These are phyloP conservation scores for Cystobasidium slooffiae DNA, from an alignment of 1,284 basidiomycete genomes.

Conservation along the genomic window DNA sequence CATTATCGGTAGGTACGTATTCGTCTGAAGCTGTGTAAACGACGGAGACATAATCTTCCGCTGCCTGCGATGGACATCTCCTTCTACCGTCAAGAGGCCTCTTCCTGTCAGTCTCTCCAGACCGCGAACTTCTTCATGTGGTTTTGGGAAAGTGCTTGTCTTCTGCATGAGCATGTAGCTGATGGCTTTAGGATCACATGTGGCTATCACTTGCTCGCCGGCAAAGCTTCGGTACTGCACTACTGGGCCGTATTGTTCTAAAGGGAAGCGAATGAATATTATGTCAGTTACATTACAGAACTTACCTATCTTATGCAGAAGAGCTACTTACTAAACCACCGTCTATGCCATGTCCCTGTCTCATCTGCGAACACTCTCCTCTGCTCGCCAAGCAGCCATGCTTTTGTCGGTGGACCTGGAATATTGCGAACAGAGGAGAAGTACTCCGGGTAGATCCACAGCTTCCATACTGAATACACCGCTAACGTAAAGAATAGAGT, in stretches of 20 bases:
- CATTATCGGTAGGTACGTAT: slow-evolving; percentile 29
- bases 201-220: slow-evolving; percentile 63
- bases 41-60: slow-evolving; percentile 19
- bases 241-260: slow-evolving; percentile 31
- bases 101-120: slow-evolving; percentile 58
- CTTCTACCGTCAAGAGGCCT: slow-evolving; percentile 57
- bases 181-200: slow-evolving; percentile 67
- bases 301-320: not conserved
- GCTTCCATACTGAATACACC: slow-evolving; percentile 1
- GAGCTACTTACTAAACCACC: slow-evolving; percentile 20
- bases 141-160: slow-evolving; percentile 70
- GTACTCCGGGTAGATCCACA: slow-evolving; percentile 18
- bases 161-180: slow-evolving; percentile 65
- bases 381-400: slow-evolving; percentile 7
- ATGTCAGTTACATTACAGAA: not conserved
- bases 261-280: not conserved
- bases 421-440: slow-evolving; percentile 17
- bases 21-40: slow-evolving; percentile 23
- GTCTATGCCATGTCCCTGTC: slow-evolving; percentile 1
- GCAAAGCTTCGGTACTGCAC: slow-evolving; percentile 28
- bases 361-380: not conserved
- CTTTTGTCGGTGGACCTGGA: slow-evolving; percentile 8
- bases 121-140: slow-evolving; percentile 65
- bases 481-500: not conserved
- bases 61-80: slow-evolving; percentile 51